A percentile compares a stretch with the other conserved stretches of the same genome.
These are phyloP conservation scores for Geum urbanum DNA, from an alignment of 306 rosid species.

Conservation along the genomic window DNA sequence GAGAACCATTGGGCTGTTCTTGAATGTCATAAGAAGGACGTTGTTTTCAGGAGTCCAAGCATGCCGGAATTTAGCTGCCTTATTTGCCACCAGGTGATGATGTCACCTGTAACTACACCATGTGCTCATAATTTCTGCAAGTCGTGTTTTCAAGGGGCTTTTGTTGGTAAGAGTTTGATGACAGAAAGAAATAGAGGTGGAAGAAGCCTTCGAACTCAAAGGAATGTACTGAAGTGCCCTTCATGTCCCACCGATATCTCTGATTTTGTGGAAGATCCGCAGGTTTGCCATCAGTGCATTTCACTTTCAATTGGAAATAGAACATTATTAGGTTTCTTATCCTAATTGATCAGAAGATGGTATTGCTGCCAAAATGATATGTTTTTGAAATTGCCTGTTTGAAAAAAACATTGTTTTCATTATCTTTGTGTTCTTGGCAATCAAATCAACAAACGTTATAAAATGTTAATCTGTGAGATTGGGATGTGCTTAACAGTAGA, in stretches of 20 bases:
- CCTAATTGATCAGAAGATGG: background rate
- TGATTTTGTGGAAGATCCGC: constrained; percentile 66
- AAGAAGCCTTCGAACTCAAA: constrained; percentile 51
- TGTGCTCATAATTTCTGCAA: constrained; percentile 73
- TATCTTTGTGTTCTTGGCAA: background rate
- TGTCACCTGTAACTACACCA: constrained; percentile 54
- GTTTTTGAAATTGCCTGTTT: background rate
- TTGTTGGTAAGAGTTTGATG: constrained; percentile 47
- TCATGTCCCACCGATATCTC: constrained; percentile 60
- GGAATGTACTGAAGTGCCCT: constrained; percentile 61
- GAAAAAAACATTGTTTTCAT: background rate
- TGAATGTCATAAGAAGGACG: too few species aligned
- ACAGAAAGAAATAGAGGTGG: constrained; percentile 51
- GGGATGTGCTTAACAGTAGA: background rate
- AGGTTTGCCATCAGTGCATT: constrained; percentile 39
- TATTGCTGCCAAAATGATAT: background rate
- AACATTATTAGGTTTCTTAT: background rate
- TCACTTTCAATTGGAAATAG: background rate
- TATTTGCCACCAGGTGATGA: constrained; percentile 50
- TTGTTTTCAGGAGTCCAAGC: too few species aligned
- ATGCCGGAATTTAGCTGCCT: constrained; percentile 39
- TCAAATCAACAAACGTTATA: background rate
- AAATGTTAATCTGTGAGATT: background rate
- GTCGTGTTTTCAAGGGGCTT: constrained; percentile 52
- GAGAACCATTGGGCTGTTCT: too few species aligned